Base-by-base conservation (phyloP, 2,329 filamentous ascomycete species). In the Alternaria longipes region DNA sequence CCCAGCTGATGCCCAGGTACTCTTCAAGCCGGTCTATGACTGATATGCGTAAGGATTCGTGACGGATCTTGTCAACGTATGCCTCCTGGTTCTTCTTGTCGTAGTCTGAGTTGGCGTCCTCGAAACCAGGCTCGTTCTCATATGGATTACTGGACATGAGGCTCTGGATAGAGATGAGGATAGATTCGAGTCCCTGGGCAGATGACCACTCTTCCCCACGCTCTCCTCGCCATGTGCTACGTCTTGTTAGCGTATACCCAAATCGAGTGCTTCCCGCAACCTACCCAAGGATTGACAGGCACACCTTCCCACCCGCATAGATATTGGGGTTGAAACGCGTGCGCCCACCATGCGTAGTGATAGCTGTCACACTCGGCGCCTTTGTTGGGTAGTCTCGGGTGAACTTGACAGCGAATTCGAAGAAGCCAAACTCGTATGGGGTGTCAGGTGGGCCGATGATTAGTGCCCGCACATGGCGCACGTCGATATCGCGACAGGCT, bases 251-350 rank as follows among this genome's bases (percentile, higher is more conserved):
- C 41, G 42, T 28, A 12, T 8, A 41, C 9, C 6, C 1, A 47
- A 22, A 2, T 8, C 34, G 9, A 22, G 52, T 20, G 24, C 41
- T 7, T 41, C 8, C 18, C 12, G 8, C 32, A 44, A 69, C 75
- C 70, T 89, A 95, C 90, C 93, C 93, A 38, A 97, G 82, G 72
- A 97, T 97, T 7, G 93, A 97, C 88, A 99, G 80, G 82, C 95
- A 99, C 58, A 99, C 94, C 80, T 94, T 96, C 50, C 95, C 95
- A 51, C 83, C 88, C 1, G 93, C 85, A 76, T 99, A 99, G 63
- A 99, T 97, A 75, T 99, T 99, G 4, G 95, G 95, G 73, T 97
- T 97, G 83, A 98, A 98, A 8, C 95, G 89, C 74, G 90, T 93
- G 60, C 90, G 85, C 11, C 94, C 94, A n/a, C 85, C 84, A 75